A percentile compares a stretch with the other conserved stretches of the same genome.
Conservation (phyloP, 768 basidiomycete genomes). For the Pisolithus tinctorius region DNA sequence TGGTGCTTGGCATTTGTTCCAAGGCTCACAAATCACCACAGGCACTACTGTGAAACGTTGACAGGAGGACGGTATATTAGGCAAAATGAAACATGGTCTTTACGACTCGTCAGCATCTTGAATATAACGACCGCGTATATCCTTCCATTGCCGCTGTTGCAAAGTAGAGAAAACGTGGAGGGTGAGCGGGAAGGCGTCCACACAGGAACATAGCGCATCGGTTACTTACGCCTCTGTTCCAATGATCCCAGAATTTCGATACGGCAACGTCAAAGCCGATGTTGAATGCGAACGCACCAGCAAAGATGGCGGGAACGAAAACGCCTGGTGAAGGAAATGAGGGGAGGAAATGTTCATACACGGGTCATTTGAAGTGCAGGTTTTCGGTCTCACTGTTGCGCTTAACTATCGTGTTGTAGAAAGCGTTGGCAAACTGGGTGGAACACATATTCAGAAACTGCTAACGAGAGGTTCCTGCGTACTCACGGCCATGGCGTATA, state of each 20-base stretch:
- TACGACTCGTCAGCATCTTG: conserved; percentile 22
- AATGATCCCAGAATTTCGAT: conserved; percentile 77
- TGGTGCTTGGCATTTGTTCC: neutral
- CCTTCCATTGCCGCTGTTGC: conserved; percentile 92
- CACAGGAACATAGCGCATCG: neutral
- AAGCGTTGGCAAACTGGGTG: conserved; percentile 41
- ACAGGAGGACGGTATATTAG: conserved; percentile 10
- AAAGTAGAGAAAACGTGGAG: conserved; percentile 1
- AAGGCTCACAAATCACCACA: no score
- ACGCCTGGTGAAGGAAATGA: conserved; percentile 46
- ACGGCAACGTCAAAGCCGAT: conserved; percentile 84
- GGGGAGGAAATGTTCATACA: neutral
- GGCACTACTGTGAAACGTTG: no score
- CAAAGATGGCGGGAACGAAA: conserved; percentile 76
- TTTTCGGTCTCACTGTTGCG: conserved; percentile 68
- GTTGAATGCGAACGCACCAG: conserved; percentile 85
- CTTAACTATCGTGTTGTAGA: conserved; percentile 82
- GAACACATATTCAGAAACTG: neutral
- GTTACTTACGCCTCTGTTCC: conserved; percentile 87
- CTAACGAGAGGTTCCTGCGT: neutral
- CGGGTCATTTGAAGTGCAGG: neutral
- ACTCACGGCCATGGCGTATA: conserved; percentile 20
- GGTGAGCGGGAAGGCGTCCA: conserved; percentile 9
- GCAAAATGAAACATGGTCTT: conserved; percentile 3
- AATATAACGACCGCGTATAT: conserved; percentile 80